Evolutionary conservation across 139 green algal species (phyloP), one percentile per base, ranked within the genome.

Genomic region (Micractinium sp.): DNA sequence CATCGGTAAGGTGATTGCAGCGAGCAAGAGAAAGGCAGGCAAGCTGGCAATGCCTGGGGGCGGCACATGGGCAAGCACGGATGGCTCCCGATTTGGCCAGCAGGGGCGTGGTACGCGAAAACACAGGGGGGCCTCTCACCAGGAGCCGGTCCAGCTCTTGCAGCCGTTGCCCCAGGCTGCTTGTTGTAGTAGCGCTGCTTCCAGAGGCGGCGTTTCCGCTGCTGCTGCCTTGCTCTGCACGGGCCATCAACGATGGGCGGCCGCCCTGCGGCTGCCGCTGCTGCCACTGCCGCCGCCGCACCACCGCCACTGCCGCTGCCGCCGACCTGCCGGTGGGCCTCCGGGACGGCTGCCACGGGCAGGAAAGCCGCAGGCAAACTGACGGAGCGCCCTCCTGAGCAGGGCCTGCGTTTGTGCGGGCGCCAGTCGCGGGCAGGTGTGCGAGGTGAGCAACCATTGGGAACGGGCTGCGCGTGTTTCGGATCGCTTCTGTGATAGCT

Each of bases 81-180:
- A 9, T 56, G 47, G 7, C 47, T 56, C 47, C 7, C 47, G 47
- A 56, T 9, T 16, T 56, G 47, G 47, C 60, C 14, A 56, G 7
- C 47, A 56, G 47, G 47, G 47, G 27, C 3, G 25, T 4, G 69
- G 3, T 76, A 27, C 69, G n/a, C n/a, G 12, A 22, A 23, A 36
- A 76, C 20, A 27, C 69, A 76, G 25, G 69, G 25, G 19, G 76
- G 33, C 2, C 31, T 13, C 56, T 75, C 56, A 67, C 74, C 39
- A 91, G 35, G 35, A 91, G 82, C 19, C 25, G 67, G 20, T 91
- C 63, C 63, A 91, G 69, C 76, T 91, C 75, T 29, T 73, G n/a
- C 60, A 91, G 39, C 18, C 80, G 63, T 31, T 74, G 78, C 78
- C 38, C 15, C 27, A 63, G 41, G 29, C 78, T 16, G 41, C 27